phyloP scores from a whole-genome alignment of 768 basidiomycete genomes.

The Rhodosporidiobolus sp. region DNA sequence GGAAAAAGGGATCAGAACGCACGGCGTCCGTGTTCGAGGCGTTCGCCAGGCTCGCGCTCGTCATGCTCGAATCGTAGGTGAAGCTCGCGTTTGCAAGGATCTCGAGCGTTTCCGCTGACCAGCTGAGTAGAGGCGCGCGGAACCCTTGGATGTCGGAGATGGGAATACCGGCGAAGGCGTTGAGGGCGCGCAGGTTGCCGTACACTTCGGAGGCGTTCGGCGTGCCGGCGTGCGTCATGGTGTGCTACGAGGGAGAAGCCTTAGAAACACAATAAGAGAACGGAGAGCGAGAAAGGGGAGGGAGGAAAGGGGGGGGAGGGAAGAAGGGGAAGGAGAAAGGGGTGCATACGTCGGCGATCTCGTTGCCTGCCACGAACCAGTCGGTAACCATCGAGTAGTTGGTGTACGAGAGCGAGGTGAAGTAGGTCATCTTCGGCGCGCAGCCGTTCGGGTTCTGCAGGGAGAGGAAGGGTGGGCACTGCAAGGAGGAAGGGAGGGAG shows the following conservation, averaged over 20 bases:
- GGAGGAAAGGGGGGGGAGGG: not conserved
- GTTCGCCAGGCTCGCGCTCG: conserved; percentile 64
- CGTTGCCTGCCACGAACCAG: conserved; percentile 73
- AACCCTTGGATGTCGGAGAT: conserved; percentile 64
- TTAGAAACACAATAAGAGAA: too few relatives aligned
- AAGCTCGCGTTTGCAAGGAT: conserved; percentile 60
- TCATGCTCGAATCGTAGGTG: conserved; percentile 65
- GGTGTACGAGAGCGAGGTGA: conserved; percentile 65
- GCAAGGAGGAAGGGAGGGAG: not conserved
- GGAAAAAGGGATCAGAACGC: too few relatives aligned
- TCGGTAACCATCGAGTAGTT: conserved; percentile 55
- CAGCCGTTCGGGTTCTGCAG: conserved; percentile 53
- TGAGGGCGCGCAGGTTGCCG: conserved; percentile 74
- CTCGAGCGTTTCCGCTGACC: conserved; percentile 62
- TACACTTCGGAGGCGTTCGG: conserved; percentile 59
- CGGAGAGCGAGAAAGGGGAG: too few relatives aligned
- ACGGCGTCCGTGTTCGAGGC: conserved; percentile 67
- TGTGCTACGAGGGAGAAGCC: conserved; percentile 50
- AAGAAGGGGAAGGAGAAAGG: conserved; percentile 42
- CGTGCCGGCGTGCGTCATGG: conserved; percentile 68
- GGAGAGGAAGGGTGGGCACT: not conserved
- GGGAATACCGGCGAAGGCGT: conserved; percentile 71
- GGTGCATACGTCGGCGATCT: conserved; percentile 75
- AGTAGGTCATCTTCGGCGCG: conserved; percentile 72
- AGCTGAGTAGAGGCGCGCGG: conserved; percentile 73